phyloP scores from a whole-genome alignment of 345 rosid genomes.

The Heritiera fomes region DNA sequence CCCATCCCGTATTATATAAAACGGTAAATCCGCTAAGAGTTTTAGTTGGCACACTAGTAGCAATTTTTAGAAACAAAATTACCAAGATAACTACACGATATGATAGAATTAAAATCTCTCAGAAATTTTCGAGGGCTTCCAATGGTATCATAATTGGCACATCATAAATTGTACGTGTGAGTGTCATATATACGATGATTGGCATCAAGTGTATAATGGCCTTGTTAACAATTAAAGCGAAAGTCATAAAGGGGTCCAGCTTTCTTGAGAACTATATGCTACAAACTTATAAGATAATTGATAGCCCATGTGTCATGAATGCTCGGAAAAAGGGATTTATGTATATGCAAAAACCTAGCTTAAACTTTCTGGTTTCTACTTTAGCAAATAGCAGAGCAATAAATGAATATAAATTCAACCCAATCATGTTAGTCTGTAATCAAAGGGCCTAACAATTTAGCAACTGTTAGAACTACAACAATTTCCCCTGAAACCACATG shows the following conservation, averaged over 20 bases:
- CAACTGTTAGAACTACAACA: background rate
- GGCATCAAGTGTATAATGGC: too few relatives aligned
- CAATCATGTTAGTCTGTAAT: background rate
- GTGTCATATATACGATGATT: too few relatives aligned
- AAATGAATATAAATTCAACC: background rate
- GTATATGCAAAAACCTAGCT: background rate
- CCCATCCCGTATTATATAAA: background rate
- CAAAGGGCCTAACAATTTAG: background rate
- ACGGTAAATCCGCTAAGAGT: background rate
- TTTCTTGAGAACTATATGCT: background rate
- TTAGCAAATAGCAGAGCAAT: constrained; percentile 2
- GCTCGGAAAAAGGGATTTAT: background rate
- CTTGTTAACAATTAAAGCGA: background rate
- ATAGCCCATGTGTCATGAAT: background rate
- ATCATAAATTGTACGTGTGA: too few relatives aligned
- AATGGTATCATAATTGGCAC: too few relatives aligned
- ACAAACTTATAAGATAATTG: background rate
- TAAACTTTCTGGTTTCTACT: background rate
- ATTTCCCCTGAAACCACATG: background rate
- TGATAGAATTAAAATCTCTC: too few relatives aligned
- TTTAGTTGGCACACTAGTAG: background rate
- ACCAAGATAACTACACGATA: background rate
- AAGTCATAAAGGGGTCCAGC: background rate
- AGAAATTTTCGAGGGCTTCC: too few relatives aligned
- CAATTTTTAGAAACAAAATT: background rate